Evolutionary conservation across 768 basidiomycete genomes (phyloP).

Genomic region (Exsudoporus frostii): DNA sequence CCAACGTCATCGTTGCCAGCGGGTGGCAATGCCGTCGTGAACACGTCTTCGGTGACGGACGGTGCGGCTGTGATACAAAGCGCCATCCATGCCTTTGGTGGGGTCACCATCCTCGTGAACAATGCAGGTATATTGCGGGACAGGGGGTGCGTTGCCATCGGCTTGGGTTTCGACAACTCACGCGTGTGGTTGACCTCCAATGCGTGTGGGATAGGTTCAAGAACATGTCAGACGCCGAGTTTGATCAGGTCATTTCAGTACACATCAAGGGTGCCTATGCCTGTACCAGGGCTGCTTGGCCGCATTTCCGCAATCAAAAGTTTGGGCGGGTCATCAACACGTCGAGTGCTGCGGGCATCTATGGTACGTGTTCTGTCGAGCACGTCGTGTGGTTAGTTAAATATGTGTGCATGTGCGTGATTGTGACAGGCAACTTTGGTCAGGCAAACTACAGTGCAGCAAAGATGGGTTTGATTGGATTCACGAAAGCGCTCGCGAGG

Average conservation of each 20-base stretch:
- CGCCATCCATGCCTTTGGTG: conserved; percentile 82
- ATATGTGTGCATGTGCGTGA: neutral
- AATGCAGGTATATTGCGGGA: conserved; percentile 91
- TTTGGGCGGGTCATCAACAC: conserved; percentile 94
- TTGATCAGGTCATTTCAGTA: conserved; percentile 84
- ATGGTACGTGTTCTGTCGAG: conserved; percentile 52
- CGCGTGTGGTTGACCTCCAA: neutral
- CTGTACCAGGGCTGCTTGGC: conserved; percentile 95
- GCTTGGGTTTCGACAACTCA: too few species aligned
- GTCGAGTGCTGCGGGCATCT: conserved; percentile 91
- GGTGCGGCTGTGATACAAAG: conserved; percentile 83
- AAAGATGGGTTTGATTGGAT: conserved; percentile 92
- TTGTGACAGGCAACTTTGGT: conserved; percentile 77
- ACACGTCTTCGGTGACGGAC: conserved; percentile 83
- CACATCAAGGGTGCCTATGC: conserved; percentile 93
- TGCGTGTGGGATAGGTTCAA: conserved; percentile 63
- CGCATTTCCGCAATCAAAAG: conserved; percentile 90
- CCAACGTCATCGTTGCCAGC: conserved; percentile 40
- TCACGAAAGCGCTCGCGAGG: conserved; percentile 88
- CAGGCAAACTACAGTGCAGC: conserved; percentile 98
- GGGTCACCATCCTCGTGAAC: conserved; percentile 86
- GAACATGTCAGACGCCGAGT: conserved; percentile 95
- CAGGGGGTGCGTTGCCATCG: conserved; percentile 52
- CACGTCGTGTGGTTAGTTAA: neutral
- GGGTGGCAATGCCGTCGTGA: conserved; percentile 85